Evolutionary conservation across 768 basidiomycete species (phyloP).

Genomic region (Tylopilus plumbeoviolaceoides): DNA sequence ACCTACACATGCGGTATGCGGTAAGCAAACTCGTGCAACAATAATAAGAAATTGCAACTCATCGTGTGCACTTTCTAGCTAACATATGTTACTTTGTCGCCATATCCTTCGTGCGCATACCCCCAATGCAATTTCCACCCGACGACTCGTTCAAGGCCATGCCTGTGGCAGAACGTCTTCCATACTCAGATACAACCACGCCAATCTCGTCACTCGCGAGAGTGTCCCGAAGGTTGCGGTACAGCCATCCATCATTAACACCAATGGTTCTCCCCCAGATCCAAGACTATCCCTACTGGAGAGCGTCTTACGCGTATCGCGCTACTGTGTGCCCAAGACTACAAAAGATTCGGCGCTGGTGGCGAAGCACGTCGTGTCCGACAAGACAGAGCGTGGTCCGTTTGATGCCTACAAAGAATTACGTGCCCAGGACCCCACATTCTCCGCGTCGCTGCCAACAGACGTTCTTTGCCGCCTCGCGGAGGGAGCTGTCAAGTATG

Average conservation of each 20-base stretch:
- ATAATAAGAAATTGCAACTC: background rate
- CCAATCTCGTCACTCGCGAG: constrained; percentile 13
- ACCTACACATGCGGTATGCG: constrained; percentile 50
- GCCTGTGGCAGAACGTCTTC: constrained; percentile 11
- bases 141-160: constrained; percentile 21
- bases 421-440: constrained; percentile 23
- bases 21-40: constrained; percentile 32
- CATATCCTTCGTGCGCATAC: constrained; percentile 47
- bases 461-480: constrained; percentile 29
- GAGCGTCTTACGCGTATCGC: constrained; percentile 27
- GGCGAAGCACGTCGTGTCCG: constrained; percentile 7
- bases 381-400: constrained; percentile 20
- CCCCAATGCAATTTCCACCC: constrained; percentile 25
- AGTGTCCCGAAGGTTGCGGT: constrained; percentile 5
- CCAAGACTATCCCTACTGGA: constrained; percentile 19
- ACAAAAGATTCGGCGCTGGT: constrained; percentile 6
- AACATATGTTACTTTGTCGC: constrained; percentile 78
- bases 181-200: constrained; percentile 11
- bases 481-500: constrained; percentile 26
- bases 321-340: constrained; percentile 22
- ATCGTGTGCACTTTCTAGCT: constrained; percentile 36
- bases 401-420: constrained; percentile 28
- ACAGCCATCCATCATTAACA: background rate
- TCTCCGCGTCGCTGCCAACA: constrained; percentile 22
- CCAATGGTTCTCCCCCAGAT: constrained; percentile 1